Conservation (phyloP, 2,329 filamentous ascomycete species). For the Verticillium zaregamsianum region DNA sequence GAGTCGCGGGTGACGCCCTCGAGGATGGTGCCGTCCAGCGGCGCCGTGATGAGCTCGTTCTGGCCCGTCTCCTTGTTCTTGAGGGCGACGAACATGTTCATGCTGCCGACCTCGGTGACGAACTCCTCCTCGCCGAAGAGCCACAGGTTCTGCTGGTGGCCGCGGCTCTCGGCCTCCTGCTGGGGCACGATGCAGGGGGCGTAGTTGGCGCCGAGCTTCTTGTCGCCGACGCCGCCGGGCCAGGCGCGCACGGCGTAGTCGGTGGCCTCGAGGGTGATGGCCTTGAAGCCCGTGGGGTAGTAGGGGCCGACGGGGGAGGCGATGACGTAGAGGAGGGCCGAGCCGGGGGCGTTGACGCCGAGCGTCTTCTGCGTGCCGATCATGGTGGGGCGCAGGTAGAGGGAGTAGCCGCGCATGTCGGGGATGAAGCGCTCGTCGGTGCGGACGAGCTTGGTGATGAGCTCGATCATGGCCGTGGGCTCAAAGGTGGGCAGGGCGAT, state of each 20-base stretch:
- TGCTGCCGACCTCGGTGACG: slow-evolving; percentile 95
- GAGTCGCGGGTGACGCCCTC: slow-evolving; percentile 94
- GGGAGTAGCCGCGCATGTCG: slow-evolving; percentile 78
- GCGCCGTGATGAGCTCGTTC: slow-evolving; percentile 91
- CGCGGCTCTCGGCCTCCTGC: slow-evolving; percentile 81
- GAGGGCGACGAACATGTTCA: slow-evolving; percentile 94
- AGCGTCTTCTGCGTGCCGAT: slow-evolving; percentile 96
- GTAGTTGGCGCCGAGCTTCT: slow-evolving; percentile 98
- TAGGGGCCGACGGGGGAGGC: slow-evolving; percentile 95
- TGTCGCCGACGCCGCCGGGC: slow-evolving; percentile 96
- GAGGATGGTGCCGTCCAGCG: slow-evolving; percentile 92
- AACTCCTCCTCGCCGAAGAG: slow-evolving; percentile 93
- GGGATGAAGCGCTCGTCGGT: slow-evolving; percentile 90
- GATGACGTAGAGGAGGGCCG: slow-evolving; percentile 89
- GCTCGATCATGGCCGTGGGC: slow-evolving; percentile 66
- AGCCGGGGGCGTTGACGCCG: slow-evolving; percentile 87
- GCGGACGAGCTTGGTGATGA: slow-evolving; percentile 76
- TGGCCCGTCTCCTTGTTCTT: slow-evolving; percentile 82
- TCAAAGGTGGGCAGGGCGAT: slow-evolving; percentile 92
- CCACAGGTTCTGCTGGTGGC: slow-evolving; percentile 98
- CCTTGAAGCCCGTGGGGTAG: slow-evolving; percentile 98
- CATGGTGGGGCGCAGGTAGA: slow-evolving; percentile 94
- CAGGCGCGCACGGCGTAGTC: slow-evolving; percentile 96
- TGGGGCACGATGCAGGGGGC: slow-evolving; percentile 98
- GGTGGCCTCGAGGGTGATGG: slow-evolving; percentile 89